These are phyloP conservation scores for Melampsora larici-populina DNA, from an alignment of 1,284 basidiomycete genomes.

Conservation along the genomic window DNA sequence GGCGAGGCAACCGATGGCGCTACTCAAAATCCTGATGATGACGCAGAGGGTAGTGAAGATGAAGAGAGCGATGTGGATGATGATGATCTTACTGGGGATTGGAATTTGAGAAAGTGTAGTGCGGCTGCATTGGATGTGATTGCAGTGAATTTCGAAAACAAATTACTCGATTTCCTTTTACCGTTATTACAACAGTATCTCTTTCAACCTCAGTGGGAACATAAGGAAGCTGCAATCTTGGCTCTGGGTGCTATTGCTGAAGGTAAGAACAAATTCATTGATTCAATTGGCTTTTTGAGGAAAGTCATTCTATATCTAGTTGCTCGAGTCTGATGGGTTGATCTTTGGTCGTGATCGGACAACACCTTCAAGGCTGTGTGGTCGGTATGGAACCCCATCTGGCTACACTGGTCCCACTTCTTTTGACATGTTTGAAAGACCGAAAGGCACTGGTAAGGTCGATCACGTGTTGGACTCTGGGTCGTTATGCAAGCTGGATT, in stretches of 20 bases:
- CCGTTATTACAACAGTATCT: constrained; percentile 88
- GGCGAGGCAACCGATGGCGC: constrained; percentile 46
- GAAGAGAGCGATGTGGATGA: constrained; percentile 87
- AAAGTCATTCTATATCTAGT: background rate
- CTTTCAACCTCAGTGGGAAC: constrained; percentile 89
- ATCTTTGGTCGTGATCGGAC: constrained; percentile 36
- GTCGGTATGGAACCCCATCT: constrained; percentile 92
- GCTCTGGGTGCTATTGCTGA: constrained; percentile 98
- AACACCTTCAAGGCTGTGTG: constrained; percentile 72
- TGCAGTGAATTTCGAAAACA: constrained; percentile 82
- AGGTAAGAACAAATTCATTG: no score
- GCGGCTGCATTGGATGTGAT: constrained; percentile 96
- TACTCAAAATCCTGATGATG: constrained; percentile 62
- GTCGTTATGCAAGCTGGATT: constrained; percentile 97
- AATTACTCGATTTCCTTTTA: constrained; percentile 81
- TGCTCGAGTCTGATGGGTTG: background rate
- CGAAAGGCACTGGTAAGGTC: constrained; percentile 94
- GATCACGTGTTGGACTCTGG: constrained; percentile 98
- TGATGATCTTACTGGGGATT: constrained; percentile 95
- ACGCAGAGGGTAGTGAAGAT: constrained; percentile 74
- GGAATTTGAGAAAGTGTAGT: constrained; percentile 97
- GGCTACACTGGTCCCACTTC: constrained; percentile 83
- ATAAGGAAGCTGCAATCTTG: constrained; percentile 90
- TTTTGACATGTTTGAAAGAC: constrained; percentile 85
- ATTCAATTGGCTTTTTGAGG: background rate